Evolutionary conservation across 305 asterid species (phyloP).

Genomic region (Solanum chacoense): DNA sequence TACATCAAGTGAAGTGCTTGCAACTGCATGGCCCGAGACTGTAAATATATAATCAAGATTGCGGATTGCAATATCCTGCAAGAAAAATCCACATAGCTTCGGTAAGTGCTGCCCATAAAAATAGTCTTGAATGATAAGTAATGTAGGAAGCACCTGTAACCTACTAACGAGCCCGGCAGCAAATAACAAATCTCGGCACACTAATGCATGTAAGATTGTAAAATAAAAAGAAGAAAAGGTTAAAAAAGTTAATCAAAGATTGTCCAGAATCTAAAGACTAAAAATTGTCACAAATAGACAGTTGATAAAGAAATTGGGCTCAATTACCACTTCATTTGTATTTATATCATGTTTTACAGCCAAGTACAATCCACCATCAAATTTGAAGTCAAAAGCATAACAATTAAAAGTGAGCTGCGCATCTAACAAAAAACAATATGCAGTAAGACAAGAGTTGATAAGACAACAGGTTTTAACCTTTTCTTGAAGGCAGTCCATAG

Average conservation of each 20-base stretch:
- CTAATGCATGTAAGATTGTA: not conserved
- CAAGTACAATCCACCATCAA: not conserved
- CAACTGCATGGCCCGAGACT: conserved; percentile 52
- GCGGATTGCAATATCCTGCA: conserved; percentile 85
- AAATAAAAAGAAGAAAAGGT: not conserved
- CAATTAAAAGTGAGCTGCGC: not conserved
- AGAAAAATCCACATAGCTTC: conserved; percentile 9
- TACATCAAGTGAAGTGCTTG: conserved; percentile 58
- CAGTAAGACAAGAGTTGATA: not conserved
- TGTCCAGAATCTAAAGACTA: not conserved
- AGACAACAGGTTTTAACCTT: not conserved
- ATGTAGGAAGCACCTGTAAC: not conserved
- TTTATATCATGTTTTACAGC: not conserved
- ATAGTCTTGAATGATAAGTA: not conserved
- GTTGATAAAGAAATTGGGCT: not conserved
- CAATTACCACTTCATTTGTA: not conserved
- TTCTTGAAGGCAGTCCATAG: not conserved
- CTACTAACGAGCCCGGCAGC: not conserved
- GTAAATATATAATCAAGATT: conserved; percentile 86
- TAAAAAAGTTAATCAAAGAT: not conserved
- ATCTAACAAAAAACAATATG: not conserved
- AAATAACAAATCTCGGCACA: not conserved
- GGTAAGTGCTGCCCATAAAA: not conserved
- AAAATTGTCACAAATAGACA: not conserved
- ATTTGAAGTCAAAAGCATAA: not conserved